Conservation (phyloP, 805 yeast species). For the Lipomyces spencermartinsiae region DNA sequence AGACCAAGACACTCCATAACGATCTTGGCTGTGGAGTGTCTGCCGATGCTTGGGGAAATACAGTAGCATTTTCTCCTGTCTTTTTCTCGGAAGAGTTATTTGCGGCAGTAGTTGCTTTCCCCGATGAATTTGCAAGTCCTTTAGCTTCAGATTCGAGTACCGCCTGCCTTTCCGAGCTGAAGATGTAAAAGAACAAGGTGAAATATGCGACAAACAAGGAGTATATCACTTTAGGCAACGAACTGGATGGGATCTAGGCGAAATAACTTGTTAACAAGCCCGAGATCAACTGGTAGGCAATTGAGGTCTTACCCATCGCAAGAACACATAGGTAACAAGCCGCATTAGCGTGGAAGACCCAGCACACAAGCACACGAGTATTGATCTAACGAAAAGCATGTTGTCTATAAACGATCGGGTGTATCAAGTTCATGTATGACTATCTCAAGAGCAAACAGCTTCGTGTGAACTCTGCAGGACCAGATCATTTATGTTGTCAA, state of each 20-base stretch:
- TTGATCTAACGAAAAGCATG: constrained; percentile 2
- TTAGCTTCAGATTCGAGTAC: neutral
- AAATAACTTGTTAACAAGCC: neutral
- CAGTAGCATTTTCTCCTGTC: neutral
- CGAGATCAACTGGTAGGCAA: neutral
- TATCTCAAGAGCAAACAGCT: neutral
- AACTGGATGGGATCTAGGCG: constrained; percentile 25
- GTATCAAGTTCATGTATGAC: neutral
- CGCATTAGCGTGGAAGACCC: constrained; percentile 14
- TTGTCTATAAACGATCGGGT: neutral
- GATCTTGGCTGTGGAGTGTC: neutral
- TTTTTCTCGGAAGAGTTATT: neutral
- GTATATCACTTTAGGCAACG: constrained; percentile 22
- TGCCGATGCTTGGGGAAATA: neutral
- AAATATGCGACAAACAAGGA: constrained; percentile 13
- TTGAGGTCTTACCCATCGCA: constrained; percentile 30
- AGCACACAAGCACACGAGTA: constrained; percentile 10
- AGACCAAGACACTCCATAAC: constrained; percentile 12
- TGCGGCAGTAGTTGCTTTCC: neutral
- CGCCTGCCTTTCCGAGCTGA: neutral
- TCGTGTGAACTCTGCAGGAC: neutral
- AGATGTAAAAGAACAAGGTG: constrained; percentile 19
- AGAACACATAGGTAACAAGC: constrained; percentile 24
- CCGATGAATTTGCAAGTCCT: neutral
- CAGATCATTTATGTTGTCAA: neutral